Evolutionary conservation across 495 filamentous ascomycete genomes (phyloP).

Genomic region (Achaetomiella virescens): DNA sequence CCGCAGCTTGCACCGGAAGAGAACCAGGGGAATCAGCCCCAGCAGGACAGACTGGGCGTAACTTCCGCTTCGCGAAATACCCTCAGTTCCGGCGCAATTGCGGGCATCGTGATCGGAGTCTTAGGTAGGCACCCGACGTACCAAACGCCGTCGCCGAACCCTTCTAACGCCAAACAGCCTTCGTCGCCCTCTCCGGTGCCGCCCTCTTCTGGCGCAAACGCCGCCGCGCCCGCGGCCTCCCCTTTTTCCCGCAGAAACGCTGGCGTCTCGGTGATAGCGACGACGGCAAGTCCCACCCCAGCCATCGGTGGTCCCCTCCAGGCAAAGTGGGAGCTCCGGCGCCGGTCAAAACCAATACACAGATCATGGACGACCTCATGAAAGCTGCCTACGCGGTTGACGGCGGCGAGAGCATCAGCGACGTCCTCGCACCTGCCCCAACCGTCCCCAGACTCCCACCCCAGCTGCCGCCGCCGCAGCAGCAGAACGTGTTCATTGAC

Average conservation of each 20-base stretch:
- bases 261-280: neutral
- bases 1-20: neutral
- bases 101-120: constrained; percentile 19
- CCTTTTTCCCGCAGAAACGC: constrained; percentile 10
- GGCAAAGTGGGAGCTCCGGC: neutral
- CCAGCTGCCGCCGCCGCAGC: neutral
- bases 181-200: constrained; percentile 9
- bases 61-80: neutral
- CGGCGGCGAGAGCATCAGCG: too few species aligned
- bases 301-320: neutral
- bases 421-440: neutral
- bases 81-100: constrained; percentile 4
- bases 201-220: constrained; percentile 17
- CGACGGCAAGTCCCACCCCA: neutral
- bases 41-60: neutral
- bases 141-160: neutral
- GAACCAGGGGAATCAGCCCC: neutral
- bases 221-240: constrained; percentile 11
- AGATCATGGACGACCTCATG: constrained; percentile 27
- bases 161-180: constrained; percentile 12
- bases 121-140: constrained; percentile 11
- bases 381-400: constrained; percentile 15
- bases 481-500: constrained; percentile 10
- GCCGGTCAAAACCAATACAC: constrained; percentile 21
- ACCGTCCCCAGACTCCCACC: neutral